Evolutionary conservation across 2,329 filamentous ascomycete genomes (phyloP).

Genomic region (Fusarium praegraminearum): DNA sequence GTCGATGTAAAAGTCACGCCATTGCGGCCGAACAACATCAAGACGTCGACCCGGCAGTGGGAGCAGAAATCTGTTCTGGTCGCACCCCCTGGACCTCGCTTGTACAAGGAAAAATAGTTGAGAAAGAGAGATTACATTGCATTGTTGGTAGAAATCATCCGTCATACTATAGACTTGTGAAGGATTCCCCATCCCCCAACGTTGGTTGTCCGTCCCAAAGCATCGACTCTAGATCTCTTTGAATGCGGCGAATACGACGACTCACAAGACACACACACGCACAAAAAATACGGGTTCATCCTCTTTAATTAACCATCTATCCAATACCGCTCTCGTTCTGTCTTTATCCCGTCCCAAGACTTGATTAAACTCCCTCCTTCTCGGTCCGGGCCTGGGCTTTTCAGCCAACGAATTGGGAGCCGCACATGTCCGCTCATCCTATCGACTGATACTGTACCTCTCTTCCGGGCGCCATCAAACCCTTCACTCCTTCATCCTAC

Average conservation of each 20-base stretch:
- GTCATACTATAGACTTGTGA: constrained; percentile 19
- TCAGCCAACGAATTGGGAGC: constrained; percentile 47
- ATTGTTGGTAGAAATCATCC: constrained; percentile 27
- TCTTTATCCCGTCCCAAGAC: constrained; percentile 27
- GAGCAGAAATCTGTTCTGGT: constrained; percentile 32
- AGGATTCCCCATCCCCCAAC: constrained; percentile 30
- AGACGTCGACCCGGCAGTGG: constrained; percentile 44
- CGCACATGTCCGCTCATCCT: constrained; percentile 45
- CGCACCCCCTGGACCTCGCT: constrained; percentile 24
- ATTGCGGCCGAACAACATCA: constrained; percentile 48
- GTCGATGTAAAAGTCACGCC: constrained; percentile 49
- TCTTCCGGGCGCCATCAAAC: constrained; percentile 40
- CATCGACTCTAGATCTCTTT: constrained; percentile 24
- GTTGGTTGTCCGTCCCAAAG: constrained; percentile 30
- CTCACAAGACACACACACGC: constrained; percentile 18
- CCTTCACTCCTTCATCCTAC: constrained; percentile 44
- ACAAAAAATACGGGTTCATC: constrained; percentile 20
- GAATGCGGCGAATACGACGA: constrained; percentile 41
- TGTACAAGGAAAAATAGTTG: constrained; percentile 26
- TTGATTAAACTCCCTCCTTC: constrained; percentile 38
- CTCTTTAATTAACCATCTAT: constrained; percentile 16
- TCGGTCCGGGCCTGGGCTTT: constrained; percentile 42
- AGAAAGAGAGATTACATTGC: constrained; percentile 13
- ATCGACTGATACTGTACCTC: constrained; percentile 44
- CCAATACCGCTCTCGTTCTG: constrained; percentile 13